Base-by-base conservation (phyloP, 129 eudicot species). In the Calendula officinalis region DNA sequence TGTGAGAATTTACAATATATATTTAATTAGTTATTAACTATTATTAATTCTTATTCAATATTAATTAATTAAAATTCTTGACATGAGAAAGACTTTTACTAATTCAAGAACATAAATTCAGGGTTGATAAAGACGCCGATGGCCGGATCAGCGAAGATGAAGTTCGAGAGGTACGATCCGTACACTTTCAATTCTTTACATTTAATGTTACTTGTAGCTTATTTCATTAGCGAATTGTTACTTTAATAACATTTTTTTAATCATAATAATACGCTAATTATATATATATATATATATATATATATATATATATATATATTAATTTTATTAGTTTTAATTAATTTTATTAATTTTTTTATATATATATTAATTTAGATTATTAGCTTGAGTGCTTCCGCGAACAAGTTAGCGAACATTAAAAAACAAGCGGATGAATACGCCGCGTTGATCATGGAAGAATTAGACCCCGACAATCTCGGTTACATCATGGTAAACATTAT, bases 91-190 rank as follows among this genome's bases (percentile, higher is more conserved):
- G 16, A 50, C 41, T 13, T 50, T 2, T 15, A 50, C 11, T 50
- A 50, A 50, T 50, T 50, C 56, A 50, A 50, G 33, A 6, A 32
- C 8, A n/a, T 37, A 10, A 65, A 60, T 43, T 62, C 83, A 85
- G 88, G 94, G 88, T 85, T 67, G 94, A 85, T 55, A 85, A 85
- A 70, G 83, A 85, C 67, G 94, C 83, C 5, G 94, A 85, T 79
- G 94, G 94, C 14, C 67, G 88, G 55, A 78, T 85, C 48, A 70
- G 85, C 15, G 80, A 82, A 71, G 94, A 66, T 4, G 94, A 85
- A 82, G 94, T 85, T 35, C 78, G 74, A 64, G 94, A 85, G 94
- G 94, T 85, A 79, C 7, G 6, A 85, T 22, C 30, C 30, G 30
- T 22, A 22, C 30, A 22, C 30, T 22, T 22, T 22, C 30, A 22